phyloP scores from a whole-genome alignment of 148 eudicot species.

The Camellia japonica region DNA sequence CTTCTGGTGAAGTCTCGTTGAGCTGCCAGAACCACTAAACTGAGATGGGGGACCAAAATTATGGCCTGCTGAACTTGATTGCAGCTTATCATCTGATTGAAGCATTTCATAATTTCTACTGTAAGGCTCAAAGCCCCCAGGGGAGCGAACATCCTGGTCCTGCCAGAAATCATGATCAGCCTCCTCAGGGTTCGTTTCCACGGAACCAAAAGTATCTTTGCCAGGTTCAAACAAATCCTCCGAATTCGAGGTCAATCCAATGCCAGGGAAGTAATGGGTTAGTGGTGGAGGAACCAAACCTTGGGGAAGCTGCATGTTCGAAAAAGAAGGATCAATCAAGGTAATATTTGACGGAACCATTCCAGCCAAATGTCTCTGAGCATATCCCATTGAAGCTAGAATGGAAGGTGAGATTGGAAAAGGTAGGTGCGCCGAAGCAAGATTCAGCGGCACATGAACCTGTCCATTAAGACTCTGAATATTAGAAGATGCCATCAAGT shows the following conservation, averaged over 20 bases:
- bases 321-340: slow-evolving; percentile 49
- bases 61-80: slow-evolving; percentile 31
- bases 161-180: slow-evolving; percentile 57
- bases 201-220: slow-evolving; percentile 40
- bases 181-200: slow-evolving; percentile 40
- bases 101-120: slow-evolving; percentile 35
- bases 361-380: slow-evolving; percentile 52
- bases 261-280: slow-evolving; percentile 49
- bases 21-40: slow-evolving; percentile 34
- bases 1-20: slow-evolving; percentile 41
- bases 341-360: slow-evolving; percentile 59
- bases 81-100: slow-evolving; percentile 44
- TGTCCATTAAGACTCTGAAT: slow-evolving; percentile 56
- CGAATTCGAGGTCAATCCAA: slow-evolving; percentile 36
- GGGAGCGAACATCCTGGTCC: slow-evolving; percentile 46
- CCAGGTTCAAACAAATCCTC: slow-evolving; percentile 35
- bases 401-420: slow-evolving; percentile 60
- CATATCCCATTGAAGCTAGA: slow-evolving; percentile 65
- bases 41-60: slow-evolving; percentile 41
- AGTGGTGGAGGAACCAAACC: slow-evolving; percentile 54
- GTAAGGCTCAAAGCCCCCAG: slow-evolving; percentile 41
- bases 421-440: slow-evolving; percentile 57
- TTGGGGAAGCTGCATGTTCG: slow-evolving; percentile 63
- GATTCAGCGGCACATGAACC: slow-evolving; percentile 53
- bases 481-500: slow-evolving; percentile 61